Conservation (phyloP, 73 alveolate genomes). For the Effrenium voratum region DNA sequence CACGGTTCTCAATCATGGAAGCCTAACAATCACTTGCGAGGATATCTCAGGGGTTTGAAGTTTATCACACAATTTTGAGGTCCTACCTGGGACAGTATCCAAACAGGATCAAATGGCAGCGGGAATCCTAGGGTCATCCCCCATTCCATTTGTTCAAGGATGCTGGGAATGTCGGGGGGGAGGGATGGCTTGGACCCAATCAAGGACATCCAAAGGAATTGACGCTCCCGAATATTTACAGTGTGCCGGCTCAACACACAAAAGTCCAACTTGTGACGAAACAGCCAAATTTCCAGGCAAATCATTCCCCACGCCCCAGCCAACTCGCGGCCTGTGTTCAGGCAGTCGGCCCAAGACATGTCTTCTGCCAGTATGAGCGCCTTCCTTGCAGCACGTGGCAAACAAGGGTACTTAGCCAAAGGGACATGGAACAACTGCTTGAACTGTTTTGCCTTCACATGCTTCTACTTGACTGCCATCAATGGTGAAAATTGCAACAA, state of each 20-base stretch:
- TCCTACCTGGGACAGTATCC: too few relatives aligned
- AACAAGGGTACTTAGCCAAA: not conserved
- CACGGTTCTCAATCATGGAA: too few relatives aligned
- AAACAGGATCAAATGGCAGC: too few relatives aligned
- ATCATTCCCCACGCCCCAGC: not conserved
- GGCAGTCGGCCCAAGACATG: conserved; percentile 91
- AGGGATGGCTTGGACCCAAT: too few relatives aligned
- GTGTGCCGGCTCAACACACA: not conserved
- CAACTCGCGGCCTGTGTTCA: conserved; percentile 42
- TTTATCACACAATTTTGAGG: too few relatives aligned
- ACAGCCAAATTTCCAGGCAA: not conserved
- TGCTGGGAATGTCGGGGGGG: too few relatives aligned
- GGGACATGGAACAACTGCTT: not conserved
- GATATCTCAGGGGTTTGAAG: not conserved
- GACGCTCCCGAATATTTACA: not conserved
- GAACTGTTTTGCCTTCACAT: not conserved
- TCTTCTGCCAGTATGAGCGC: conserved; percentile 68
- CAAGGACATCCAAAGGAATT: not conserved
- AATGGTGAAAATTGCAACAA: not conserved
- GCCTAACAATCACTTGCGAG: too few relatives aligned
- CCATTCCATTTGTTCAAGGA: not conserved
- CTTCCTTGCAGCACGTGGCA: conserved; percentile 6
- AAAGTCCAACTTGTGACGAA: not conserved
- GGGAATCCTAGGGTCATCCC: not conserved
- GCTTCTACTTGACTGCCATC: not conserved